Base-by-base conservation (phyloP, 176 grass and related monocot species). In the Oryza rufipogon region DNA sequence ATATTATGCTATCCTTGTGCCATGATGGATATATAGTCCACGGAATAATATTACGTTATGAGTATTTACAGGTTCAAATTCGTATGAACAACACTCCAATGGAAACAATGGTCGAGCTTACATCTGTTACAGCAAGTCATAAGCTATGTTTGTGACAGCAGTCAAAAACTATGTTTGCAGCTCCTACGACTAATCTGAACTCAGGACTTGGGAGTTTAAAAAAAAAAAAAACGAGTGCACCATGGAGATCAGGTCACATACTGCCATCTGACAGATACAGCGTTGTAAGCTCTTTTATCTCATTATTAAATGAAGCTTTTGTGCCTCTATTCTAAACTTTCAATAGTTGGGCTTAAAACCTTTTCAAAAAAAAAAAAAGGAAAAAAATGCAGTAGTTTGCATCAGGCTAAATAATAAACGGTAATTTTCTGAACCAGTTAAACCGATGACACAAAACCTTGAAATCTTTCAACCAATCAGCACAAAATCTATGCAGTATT, bases 221-320 rank as follows among this genome's bases (percentile, higher is more conserved):
- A 83, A 38, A 32, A n/a, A 83, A 38, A 38, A 38, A 7, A 58
- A 73, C 11, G 58, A 58, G 33, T 42, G 46, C 80, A 13, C 30
- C 65, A 51, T 30, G 47, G 8, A 15, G 46, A 30, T 9, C 2
- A 5, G 10, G 17, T 1, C 19, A 58, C 54, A n/a, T 38, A 19
- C 19, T 20, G 49, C 49, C 49, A 52, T 52, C 49, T 52, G 15
- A 52, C 15, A 6, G 49, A 17, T 0, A 52, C 17, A 5, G 15
- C 15, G 3, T 52, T 52, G 3, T 52, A 52, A 1, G 16, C 15
- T 17, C 15, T 17, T 52, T 52, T 17, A 17, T 52, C 15, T 52
- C 15, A 17, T 5, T 52, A 17, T 5, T 52, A 52, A 13, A 56
- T 56, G 15, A 19, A 56, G 1, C 14, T 19, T 56, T 16, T 19